Evolutionary conservation across 129 eudicot genomes (phyloP).

Genomic region (Flaveria brownii): DNA sequence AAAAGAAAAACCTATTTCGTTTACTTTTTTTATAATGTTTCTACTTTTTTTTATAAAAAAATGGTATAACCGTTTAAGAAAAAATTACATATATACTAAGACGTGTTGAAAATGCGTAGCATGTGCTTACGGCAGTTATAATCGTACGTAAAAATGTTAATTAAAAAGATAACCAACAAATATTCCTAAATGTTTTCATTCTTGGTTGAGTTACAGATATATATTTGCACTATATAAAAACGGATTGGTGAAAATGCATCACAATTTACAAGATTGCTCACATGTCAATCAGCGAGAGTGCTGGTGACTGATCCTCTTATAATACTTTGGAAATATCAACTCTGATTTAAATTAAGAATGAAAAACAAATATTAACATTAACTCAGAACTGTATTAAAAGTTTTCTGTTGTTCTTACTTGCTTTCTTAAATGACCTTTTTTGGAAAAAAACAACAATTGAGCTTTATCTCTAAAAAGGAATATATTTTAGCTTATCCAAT

Average conservation of each 20-base stretch:
- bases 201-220: background rate
- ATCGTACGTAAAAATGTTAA: background rate
- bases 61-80: too few species aligned
- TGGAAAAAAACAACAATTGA: background rate
- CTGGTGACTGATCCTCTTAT: conserved; percentile 20
- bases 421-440: background rate
- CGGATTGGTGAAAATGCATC: conserved; percentile 14
- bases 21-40: too few species aligned
- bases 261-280: conserved; percentile 26
- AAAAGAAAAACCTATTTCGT: too few species aligned
- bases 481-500: background rate
- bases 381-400: background rate
- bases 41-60: too few species aligned
- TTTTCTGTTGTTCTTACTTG: background rate
- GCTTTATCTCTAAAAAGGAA: background rate
- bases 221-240: background rate
- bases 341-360: background rate
- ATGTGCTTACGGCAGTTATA: background rate
- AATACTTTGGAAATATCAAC: conserved; percentile 20
- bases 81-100: too few species aligned
- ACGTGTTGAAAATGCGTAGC: background rate
- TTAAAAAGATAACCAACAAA: background rate
- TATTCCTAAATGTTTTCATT: conserved; percentile 7
- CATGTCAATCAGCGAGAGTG: conserved; percentile 22
- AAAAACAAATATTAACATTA: background rate